Percentiles rank a stretch among this genome's conserved stretches.
phyloP scores from a whole-genome alignment of 2,329 filamentous ascomycete genomes.

The Zymoseptoria tritici region DNA sequence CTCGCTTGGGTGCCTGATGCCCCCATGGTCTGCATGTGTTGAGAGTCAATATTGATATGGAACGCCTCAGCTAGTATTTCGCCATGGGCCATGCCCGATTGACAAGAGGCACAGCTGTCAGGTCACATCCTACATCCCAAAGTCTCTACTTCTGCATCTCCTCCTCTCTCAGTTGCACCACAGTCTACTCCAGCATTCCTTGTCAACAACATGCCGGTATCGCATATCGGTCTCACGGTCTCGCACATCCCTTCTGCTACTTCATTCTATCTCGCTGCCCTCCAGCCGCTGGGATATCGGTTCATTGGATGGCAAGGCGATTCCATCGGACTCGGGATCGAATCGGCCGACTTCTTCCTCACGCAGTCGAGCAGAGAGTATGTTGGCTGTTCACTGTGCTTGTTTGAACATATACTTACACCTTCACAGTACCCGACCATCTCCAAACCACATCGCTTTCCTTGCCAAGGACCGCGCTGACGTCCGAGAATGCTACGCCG shows the following conservation, averaged over 20 bases:
- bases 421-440: slow-evolving; percentile 19
- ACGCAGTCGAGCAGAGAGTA: slow-evolving; percentile 55
- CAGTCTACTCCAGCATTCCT: slow-evolving; percentile 7
- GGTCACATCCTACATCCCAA: slow-evolving; percentile 9
- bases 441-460: slow-evolving; percentile 45
- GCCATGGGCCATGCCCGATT: slow-evolving; percentile 2
- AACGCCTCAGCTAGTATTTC: slow-evolving; percentile 16
- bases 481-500: slow-evolving; percentile 65
- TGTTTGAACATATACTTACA: slow-evolving; percentile 2
- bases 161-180: slow-evolving; percentile 9
- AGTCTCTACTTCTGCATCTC: slow-evolving; percentile 5
- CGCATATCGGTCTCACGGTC: slow-evolving; percentile 60
- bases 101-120: slow-evolving; percentile 1
- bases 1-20: slow-evolving; percentile 4
- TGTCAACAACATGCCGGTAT: slow-evolving; percentile 47
- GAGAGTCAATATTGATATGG: slow-evolving; percentile 14
- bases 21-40: slow-evolving; percentile 8
- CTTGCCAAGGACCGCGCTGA: slow-evolving; percentile 58
- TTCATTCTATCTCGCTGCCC: slow-evolving; percentile 74
- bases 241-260: slow-evolving; percentile 70
- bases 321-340: slow-evolving; percentile 54
- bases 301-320: slow-evolving; percentile 58
- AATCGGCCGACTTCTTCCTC: slow-evolving; percentile 57
- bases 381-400: slow-evolving; percentile 16
- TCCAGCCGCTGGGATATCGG: slow-evolving; percentile 69